phyloP scores from a whole-genome alignment of 768 basidiomycete genomes.

The Tylopilus vinaceipallidus region DNA sequence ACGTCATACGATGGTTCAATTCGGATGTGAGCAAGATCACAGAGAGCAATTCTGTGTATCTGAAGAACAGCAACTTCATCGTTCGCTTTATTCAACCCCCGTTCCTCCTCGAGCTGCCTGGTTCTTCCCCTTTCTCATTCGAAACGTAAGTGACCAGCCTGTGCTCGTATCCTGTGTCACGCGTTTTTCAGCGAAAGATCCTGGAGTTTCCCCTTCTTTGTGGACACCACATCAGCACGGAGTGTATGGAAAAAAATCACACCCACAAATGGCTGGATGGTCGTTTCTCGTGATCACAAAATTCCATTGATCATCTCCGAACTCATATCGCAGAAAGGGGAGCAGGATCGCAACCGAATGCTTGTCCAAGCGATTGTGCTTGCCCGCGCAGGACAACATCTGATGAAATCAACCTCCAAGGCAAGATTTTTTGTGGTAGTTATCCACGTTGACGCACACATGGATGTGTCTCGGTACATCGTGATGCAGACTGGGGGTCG shows the following conservation, averaged over 20 bases:
- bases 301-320: conserved; percentile 15
- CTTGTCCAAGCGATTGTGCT: conserved; percentile 11
- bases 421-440: conserved; percentile 12
- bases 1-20: conserved; percentile 1
- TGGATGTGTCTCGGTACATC: conserved; percentile 8
- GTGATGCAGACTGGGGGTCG: conserved; percentile 1
- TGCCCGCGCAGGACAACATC: not conserved
- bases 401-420: not conserved
- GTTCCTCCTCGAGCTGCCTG: not conserved
- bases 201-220: conserved; percentile 14
- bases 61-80: conserved; percentile 11
- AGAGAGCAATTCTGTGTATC: not conserved
- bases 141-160: not conserved
- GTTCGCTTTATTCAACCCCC: conserved; percentile 10
- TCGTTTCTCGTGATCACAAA: not conserved
- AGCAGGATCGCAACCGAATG: not conserved
- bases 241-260: not conserved
- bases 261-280: conserved; percentile 5
- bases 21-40: not conserved
- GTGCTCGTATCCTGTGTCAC: too few relatives aligned
- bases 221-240: not conserved
- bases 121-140: not conserved
- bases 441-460: conserved; percentile 1
- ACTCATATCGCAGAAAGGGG: not conserved
- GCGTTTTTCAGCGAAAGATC: conserved; percentile 1